Base-by-base conservation (phyloP, 2,329 filamentous ascomycete genomes). In the Neonectria coccinea region DNA sequence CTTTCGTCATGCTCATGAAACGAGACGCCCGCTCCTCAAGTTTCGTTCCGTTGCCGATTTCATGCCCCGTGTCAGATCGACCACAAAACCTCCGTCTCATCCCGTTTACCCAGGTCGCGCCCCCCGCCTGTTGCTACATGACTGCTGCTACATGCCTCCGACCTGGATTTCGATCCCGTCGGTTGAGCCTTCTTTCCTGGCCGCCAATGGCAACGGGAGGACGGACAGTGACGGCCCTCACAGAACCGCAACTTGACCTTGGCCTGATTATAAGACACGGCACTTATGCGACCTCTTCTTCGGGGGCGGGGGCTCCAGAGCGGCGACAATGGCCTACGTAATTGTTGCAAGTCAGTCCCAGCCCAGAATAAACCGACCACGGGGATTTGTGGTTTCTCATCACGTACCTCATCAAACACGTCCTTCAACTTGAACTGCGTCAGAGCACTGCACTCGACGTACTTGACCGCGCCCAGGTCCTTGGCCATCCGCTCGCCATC, bases 391-490 rank as follows among this genome's bases (percentile, higher is more conserved):
- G 5, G 41, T n/a, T 36, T 25, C 39, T 59, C 29, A 33, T 52
- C 54, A 77, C 87, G 73, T 87, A 97, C 94, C 92, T 98, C 96
- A 76, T 99, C 96, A 81, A 99, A 99, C 18, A 99, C 96, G 78
- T 98, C 96, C 86, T 99, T 99, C 71, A 99, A 84, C 83, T 97
- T 97, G 84, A 94, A 97, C 84, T 99, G 96, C 67, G 96, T 98
- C 80, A 99, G 84, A 62, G 96, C 96, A 78, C 94, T 97, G 85
- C 96, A 99, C 84, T 99, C 96, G 69, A 98, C 96, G 75, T 99
- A 99, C 85, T 97, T 98, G 75, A 99, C 93, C 5, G 96, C 96
- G 67, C 94, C 94, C n/a, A 98, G 84, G 68, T 98, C 95, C 84
- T 95, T 97, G 3, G 96, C 95, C 93, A 98, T 97, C 73, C 90